A percentile compares a stretch with the other conserved stretches of the same genome.
Evolutionary conservation across 805 yeast species (phyloP).

Genomic region (Yarrowia bubula): DNA sequence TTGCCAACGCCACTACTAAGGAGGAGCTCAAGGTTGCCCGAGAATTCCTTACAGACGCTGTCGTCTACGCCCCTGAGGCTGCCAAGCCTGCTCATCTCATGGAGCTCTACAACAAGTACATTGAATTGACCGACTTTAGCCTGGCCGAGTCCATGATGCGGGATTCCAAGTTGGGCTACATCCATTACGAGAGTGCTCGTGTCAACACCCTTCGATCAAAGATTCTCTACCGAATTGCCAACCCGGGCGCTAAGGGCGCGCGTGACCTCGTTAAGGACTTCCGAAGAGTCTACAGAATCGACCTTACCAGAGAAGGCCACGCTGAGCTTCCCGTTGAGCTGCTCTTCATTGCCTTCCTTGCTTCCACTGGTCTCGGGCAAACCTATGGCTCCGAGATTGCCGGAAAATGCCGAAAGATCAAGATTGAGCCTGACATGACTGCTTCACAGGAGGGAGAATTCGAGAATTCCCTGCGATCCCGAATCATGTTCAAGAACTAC

Average conservation of each 20-base stretch:
- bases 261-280: neutral
- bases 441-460: neutral
- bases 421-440: constrained; percentile 20
- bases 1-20: neutral
- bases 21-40: neutral
- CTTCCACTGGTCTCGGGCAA: neutral
- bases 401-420: constrained; percentile 2
- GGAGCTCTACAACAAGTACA: neutral
- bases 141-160: neutral
- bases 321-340: constrained; percentile 23
- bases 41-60: neutral
- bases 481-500: constrained; percentile 16
- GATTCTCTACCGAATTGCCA: neutral
- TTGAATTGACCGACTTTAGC: neutral
- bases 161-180: neutral
- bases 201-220: constrained; percentile 5
- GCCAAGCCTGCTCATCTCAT: constrained; percentile 6
- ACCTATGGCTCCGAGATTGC: neutral
- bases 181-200: constrained; percentile 9
- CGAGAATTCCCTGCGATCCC: constrained; percentile 13
- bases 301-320: constrained; percentile 11
- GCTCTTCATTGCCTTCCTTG: constrained; percentile 7
- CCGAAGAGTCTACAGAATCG: constrained; percentile 3
- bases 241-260: neutral
- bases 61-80: constrained; percentile 10